Conservation (phyloP, 768 basidiomycete genomes). For the Naganishia antarctica region DNA sequence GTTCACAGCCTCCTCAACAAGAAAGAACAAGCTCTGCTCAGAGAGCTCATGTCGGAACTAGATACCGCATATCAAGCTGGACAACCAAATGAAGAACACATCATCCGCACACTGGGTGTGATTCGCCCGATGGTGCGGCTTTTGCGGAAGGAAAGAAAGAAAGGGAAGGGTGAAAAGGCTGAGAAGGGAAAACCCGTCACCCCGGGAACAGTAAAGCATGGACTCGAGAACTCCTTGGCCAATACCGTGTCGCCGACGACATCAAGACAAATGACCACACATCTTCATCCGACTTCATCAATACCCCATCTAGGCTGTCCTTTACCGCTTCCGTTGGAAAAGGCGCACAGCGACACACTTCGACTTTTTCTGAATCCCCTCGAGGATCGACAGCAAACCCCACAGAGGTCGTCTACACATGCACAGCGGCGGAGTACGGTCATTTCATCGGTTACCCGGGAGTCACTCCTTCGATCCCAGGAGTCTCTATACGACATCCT, state of each 20-base stretch:
- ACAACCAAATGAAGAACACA: background rate
- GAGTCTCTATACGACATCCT: conserved; percentile 7
- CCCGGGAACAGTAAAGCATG: background rate
- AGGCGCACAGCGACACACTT: background rate
- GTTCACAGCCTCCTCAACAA: background rate
- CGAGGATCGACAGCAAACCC: too few species aligned
- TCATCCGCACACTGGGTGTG: background rate
- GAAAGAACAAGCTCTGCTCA: background rate
- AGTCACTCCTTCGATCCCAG: conserved; percentile 5
- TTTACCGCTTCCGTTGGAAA: conserved; percentile 11
- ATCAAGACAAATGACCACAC: background rate
- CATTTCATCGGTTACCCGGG: background rate
- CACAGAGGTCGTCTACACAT: background rate
- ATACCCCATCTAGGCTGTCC: conserved; percentile 10
- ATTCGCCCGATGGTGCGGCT: conserved; percentile 18
- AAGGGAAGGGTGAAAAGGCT: background rate
- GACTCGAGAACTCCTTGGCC: background rate
- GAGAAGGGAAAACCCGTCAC: background rate
- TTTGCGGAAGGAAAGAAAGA: conserved; percentile 1
- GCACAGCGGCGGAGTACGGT: background rate
- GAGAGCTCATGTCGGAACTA: background rate
- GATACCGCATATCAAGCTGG: background rate
- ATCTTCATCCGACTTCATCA: background rate
- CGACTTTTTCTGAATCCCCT: background rate
- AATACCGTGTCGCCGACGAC: background rate